Conservation (phyloP, 257 asterid genomes). For the Solanum clarkiae region DNA sequence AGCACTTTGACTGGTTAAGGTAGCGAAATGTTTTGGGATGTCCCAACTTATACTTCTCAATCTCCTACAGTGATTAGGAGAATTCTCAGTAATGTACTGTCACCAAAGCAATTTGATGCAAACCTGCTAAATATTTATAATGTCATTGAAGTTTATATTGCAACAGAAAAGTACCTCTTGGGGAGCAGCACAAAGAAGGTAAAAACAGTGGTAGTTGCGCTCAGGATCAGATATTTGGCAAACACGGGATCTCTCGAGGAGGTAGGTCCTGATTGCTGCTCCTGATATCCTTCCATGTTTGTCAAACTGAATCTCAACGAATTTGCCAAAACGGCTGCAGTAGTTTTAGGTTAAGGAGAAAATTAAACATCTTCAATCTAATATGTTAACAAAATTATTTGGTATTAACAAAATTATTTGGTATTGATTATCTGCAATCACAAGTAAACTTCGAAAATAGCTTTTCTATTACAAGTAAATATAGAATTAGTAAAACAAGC, state of each 20-base stretch:
- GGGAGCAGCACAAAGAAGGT: constrained; percentile 96
- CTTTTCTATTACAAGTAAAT: neutral
- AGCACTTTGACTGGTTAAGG: constrained; percentile 92
- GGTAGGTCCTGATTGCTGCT: constrained; percentile 97
- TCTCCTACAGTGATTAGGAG: constrained; percentile 48
- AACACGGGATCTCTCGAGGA: constrained; percentile 96
- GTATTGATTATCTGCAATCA: neutral
- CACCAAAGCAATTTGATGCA: neutral
- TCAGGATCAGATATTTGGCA: constrained; percentile 97
- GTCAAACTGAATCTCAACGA: constrained; percentile 97
- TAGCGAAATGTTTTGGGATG: constrained; percentile 80
- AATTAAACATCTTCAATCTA: constrained; percentile 2
- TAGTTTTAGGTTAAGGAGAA: constrained; percentile 17
- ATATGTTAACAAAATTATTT: neutral
- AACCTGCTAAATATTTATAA: neutral
- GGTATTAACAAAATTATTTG: neutral
- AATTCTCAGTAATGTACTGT: constrained; percentile 3
- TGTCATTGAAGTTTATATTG: constrained; percentile 5
- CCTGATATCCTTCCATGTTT: constrained; percentile 98
- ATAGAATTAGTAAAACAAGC: neutral
- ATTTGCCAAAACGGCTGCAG: constrained; percentile 96
- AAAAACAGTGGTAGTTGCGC: constrained; percentile 96
- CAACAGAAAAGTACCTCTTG: constrained; percentile 49
- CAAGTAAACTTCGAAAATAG: neutral
- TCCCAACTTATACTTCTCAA: constrained; percentile 71